Conservation (phyloP, 176 grass and related monocot genomes). For the Alopecurus myosuroides region DNA sequence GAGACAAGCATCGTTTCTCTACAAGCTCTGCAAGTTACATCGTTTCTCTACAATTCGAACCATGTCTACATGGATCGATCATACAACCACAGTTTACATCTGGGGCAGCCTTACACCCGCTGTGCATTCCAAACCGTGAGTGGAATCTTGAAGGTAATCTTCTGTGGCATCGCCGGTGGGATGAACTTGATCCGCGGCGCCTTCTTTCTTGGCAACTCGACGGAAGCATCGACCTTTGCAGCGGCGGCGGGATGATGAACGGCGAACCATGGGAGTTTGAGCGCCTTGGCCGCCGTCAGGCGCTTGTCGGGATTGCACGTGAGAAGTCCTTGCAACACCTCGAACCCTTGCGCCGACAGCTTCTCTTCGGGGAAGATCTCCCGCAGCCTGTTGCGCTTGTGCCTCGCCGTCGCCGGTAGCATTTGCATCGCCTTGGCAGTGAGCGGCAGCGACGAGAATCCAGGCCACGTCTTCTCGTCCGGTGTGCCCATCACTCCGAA, state of each 20-base stretch:
- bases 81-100: neutral
- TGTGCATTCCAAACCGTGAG: neutral
- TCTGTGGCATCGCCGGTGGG: neutral
- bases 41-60: neutral
- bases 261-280: neutral
- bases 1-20: too few relatives aligned
- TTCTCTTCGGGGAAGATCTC: slow-evolving; percentile 14
- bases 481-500: neutral
- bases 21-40: neutral
- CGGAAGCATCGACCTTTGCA: neutral
- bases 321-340: neutral
- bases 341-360: slow-evolving; percentile 17
- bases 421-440: neutral
- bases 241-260: neutral
- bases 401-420: neutral
- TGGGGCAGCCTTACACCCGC: neutral
- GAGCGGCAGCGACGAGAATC: neutral
- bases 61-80: neutral
- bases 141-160: neutral
- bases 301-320: slow-evolving; percentile 3
- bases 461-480: slow-evolving; percentile 3
- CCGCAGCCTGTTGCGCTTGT: neutral
- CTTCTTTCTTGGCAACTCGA: neutral
- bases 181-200: neutral
- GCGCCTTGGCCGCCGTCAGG: neutral